These are phyloP conservation scores for Guadua angustifolia DNA, from an alignment of 176 grass and related monocot species.

Conservation along the genomic window DNA sequence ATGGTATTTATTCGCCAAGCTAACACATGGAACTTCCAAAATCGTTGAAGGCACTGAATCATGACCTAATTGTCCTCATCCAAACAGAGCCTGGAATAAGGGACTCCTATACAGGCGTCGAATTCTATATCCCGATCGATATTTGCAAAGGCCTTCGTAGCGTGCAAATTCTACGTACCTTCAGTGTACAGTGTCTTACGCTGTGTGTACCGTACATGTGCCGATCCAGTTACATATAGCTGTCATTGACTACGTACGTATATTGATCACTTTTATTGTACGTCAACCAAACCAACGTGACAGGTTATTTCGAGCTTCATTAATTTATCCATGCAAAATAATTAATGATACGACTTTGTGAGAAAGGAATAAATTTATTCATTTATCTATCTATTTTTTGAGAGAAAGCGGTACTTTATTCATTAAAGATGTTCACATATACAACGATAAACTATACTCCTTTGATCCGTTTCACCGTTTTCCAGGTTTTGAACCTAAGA, in stretches of 20 bases:
- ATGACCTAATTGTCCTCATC: too few relatives aligned
- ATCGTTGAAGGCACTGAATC: too few relatives aligned
- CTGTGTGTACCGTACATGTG: background rate
- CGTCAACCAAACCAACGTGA: background rate
- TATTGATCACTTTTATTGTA: background rate
- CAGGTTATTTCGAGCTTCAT: background rate
- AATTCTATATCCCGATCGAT: background rate
- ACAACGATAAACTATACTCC: too few relatives aligned
- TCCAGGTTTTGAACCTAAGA: too few relatives aligned
- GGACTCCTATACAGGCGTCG: background rate
- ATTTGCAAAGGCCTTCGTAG: background rate
- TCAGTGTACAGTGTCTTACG: background rate
- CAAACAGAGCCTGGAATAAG: background rate
- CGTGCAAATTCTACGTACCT: background rate
- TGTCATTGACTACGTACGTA: background rate
- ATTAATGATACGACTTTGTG: conserved; percentile 3
- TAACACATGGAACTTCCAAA: too few relatives aligned
- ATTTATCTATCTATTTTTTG: too few relatives aligned
- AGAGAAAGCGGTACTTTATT: too few relatives aligned
- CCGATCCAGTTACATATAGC: too few relatives aligned
- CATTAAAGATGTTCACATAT: too few relatives aligned
- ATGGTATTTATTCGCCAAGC: too few relatives aligned
- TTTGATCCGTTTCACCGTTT: too few relatives aligned
- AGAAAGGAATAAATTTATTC: background rate
- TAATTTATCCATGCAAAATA: background rate